These are phyloP conservation scores for Aspergillus sp. DNA, from an alignment of 2,329 filamentous ascomycete genomes.

Conservation along the genomic window DNA sequence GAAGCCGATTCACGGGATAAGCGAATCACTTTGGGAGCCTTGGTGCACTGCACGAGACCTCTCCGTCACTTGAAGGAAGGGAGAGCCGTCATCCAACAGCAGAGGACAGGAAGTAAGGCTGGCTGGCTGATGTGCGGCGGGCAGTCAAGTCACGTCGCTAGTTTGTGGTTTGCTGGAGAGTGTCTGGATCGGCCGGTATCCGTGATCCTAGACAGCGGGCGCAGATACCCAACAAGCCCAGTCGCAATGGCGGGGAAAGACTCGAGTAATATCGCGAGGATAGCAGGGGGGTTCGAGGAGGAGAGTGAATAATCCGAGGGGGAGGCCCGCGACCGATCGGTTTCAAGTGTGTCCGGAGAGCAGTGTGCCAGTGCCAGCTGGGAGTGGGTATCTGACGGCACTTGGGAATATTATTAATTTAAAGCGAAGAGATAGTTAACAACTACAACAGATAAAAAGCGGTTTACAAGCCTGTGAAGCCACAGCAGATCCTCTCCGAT, in stretches of 20 bases:
- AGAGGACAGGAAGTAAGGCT: slow-evolving; percentile 17
- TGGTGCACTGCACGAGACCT: slow-evolving; percentile 19
- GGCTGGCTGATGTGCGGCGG: slow-evolving; percentile 16
- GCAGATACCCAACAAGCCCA: slow-evolving; percentile 25
- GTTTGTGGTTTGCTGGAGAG: slow-evolving; percentile 21
- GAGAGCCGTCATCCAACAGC: slow-evolving; percentile 22
- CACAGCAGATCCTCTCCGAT: background rate
- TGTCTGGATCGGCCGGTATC: slow-evolving; percentile 27
- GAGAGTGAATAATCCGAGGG: slow-evolving; percentile 9
- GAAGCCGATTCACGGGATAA: background rate
- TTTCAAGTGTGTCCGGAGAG: slow-evolving; percentile 13
- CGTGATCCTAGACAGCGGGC: slow-evolving; percentile 23
- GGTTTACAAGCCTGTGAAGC: background rate
- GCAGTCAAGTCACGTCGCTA: slow-evolving; percentile 16
- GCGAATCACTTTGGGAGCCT: slow-evolving; percentile 16
- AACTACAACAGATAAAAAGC: background rate
- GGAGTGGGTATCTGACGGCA: background rate
- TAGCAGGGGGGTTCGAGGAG: slow-evolving; percentile 8
- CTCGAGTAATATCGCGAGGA: background rate
- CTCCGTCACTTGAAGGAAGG: slow-evolving; percentile 16
- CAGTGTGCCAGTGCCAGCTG: background rate
- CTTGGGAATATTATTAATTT: slow-evolving; percentile 9
- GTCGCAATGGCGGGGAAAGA: slow-evolving; percentile 19
- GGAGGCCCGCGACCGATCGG: slow-evolving; percentile 12
- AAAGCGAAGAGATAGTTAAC: background rate